Evolutionary conservation across 305 asterid species (phyloP).

Genomic region (Plantago coronopus): DNA sequence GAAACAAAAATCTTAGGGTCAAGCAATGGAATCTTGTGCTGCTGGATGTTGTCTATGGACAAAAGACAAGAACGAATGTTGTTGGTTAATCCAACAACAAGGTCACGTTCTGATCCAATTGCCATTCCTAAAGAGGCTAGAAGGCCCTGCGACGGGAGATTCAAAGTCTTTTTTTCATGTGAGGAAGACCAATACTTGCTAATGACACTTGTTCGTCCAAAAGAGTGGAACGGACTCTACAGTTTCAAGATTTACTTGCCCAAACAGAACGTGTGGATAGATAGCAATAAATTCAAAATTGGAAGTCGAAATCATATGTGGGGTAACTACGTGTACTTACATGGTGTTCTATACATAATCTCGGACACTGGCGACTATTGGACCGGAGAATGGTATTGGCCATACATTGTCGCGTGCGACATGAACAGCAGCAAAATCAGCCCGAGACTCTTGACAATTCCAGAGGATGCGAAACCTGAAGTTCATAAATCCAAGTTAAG

Average conservation of each 20-base stretch:
- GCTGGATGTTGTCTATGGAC: too few relatives aligned
- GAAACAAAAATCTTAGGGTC: background rate
- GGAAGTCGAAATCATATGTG: background rate
- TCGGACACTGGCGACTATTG: background rate
- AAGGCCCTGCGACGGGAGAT: too few relatives aligned
- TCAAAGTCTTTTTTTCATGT: slow-evolving; percentile 2
- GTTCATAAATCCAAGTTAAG: background rate
- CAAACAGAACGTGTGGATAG: slow-evolving; percentile 5
- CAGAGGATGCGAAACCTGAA: background rate
- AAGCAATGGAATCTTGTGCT: slow-evolving; percentile 14
- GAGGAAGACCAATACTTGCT: background rate
- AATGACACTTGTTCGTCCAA: background rate
- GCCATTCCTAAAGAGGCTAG: background rate
- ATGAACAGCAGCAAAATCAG: background rate
- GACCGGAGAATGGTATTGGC: slow-evolving; percentile 2
- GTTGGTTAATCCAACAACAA: slow-evolving; percentile 19
- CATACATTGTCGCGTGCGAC: slow-evolving; percentile 13
- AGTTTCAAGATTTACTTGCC: slow-evolving; percentile 5
- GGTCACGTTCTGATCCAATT: background rate
- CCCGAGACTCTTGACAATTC: slow-evolving; percentile 8
- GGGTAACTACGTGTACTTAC: background rate
- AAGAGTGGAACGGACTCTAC: background rate
- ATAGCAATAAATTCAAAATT: background rate
- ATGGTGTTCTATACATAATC: slow-evolving; percentile 6
- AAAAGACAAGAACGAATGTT: background rate